phyloP scores from a whole-genome alignment of 345 rosid species.

The Bretschneidera sinensis region DNA sequence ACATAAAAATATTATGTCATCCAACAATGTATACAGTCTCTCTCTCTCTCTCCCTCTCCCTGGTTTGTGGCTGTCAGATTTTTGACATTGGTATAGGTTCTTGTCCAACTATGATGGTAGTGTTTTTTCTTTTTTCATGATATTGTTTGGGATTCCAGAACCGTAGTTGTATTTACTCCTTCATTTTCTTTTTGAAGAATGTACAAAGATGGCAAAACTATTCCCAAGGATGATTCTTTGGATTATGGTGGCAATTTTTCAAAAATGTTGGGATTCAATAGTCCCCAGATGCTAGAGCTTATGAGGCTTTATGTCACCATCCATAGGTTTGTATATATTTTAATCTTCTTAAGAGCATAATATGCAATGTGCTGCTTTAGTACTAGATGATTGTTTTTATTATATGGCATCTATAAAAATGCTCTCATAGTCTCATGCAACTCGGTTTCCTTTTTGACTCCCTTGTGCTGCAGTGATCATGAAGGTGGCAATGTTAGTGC shows the following conservation, averaged over 20 bases:
- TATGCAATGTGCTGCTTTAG: not conserved
- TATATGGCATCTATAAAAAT: not conserved
- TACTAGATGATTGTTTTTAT: not conserved
- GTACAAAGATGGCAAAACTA: conserved; percentile 71
- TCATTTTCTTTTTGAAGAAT: conserved; percentile 41
- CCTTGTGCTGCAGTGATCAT: conserved; percentile 67
- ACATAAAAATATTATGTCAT: no score
- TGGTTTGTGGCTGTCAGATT: not conserved
- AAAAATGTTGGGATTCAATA: conserved; percentile 88
- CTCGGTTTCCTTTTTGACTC: conserved; percentile 1
- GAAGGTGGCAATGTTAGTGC: conserved; percentile 99
- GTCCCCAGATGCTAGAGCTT: conserved; percentile 82
- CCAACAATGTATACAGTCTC: not conserved
- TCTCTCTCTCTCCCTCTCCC: not conserved
- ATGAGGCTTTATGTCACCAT: conserved; percentile 98
- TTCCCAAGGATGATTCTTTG: conserved; percentile 63
- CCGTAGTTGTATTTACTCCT: conserved; percentile 6
- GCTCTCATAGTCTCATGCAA: conserved; percentile 8
- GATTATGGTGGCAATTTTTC: conserved; percentile 95
- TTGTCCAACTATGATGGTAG: not conserved
- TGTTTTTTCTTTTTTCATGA: no score
- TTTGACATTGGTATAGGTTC: not conserved
- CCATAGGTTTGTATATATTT: conserved; percentile 56
- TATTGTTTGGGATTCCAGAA: not conserved
- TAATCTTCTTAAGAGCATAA: conserved; percentile 7